These are phyloP conservation scores for Xylariales sp. DNA, from an alignment of 2,329 filamentous ascomycete species.

Conservation along the genomic window DNA sequence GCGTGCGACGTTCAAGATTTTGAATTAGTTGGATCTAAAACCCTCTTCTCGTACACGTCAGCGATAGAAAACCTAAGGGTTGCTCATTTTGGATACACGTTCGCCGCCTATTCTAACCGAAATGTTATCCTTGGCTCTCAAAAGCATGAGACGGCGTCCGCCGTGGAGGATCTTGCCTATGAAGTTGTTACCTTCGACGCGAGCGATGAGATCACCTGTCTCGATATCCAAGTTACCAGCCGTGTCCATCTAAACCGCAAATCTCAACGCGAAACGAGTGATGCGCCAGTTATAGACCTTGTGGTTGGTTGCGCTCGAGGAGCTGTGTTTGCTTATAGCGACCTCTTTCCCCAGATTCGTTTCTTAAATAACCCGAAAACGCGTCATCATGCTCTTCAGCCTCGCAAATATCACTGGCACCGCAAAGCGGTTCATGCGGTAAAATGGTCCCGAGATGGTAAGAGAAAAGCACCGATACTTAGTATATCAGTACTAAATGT, in stretches of 20 bases:
- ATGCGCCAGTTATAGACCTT: conserved; percentile 70
- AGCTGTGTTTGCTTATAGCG: conserved; percentile 82
- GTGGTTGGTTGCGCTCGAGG: conserved; percentile 82
- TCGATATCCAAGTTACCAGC: conserved; percentile 67
- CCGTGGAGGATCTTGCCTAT: conserved; percentile 60
- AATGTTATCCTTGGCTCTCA: conserved; percentile 71
- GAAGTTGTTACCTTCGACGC: conserved; percentile 69
- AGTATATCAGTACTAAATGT: conserved; percentile 35
- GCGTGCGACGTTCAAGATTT: conserved; percentile 57
- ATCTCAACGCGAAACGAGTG: conserved; percentile 45
- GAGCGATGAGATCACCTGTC: conserved; percentile 72
- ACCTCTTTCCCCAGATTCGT: conserved; percentile 72
- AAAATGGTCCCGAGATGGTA: conserved; percentile 94
- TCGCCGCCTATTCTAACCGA: conserved; percentile 66
- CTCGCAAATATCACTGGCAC: conserved; percentile 89
- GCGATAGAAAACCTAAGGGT: conserved; percentile 62
- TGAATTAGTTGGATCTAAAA: conserved; percentile 49
- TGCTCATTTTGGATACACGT: conserved; percentile 65
- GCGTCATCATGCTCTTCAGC: conserved; percentile 63
- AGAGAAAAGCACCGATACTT: conserved; percentile 41
- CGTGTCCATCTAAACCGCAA: conserved; percentile 51
- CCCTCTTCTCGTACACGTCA: conserved; percentile 52
- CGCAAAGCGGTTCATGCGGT: conserved; percentile 82
- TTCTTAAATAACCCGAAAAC: conserved; percentile 53
- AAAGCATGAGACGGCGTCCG: conserved; percentile 45